A percentile compares a stretch with the other conserved stretches of the same genome.
Conservation (phyloP, 164 flowering plant genomes). For the Warburgia ugandensis region DNA sequence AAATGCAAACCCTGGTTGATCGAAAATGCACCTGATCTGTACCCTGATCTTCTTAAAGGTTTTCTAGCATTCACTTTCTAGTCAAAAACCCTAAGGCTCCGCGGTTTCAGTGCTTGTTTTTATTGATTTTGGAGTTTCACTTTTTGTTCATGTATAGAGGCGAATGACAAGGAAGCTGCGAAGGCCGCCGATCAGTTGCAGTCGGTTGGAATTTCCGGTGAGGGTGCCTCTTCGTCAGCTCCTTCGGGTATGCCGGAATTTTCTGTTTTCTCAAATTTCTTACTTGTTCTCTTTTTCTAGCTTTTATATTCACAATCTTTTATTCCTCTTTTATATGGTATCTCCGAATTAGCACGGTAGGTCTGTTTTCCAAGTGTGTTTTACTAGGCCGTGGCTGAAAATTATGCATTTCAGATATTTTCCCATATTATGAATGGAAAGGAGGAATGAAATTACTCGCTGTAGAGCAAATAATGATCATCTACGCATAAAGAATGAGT, state of each 20-base stretch:
- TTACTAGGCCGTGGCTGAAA: too few species aligned
- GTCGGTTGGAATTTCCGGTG: constrained; percentile 40
- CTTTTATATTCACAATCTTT: background rate
- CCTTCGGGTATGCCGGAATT: constrained; percentile 21
- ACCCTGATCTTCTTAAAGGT: constrained; percentile 89
- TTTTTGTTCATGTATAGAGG: constrained; percentile 31
- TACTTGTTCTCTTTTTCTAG: background rate
- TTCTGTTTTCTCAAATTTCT: background rate
- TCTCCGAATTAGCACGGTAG: too few species aligned
- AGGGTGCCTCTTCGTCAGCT: constrained; percentile 11
- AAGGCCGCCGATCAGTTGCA: constrained; percentile 58
- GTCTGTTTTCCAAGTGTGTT: too few species aligned
- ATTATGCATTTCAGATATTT: too few species aligned
- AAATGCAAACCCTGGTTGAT: constrained; percentile 98
- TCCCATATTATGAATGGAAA: too few species aligned
- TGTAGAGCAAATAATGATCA: too few species aligned
- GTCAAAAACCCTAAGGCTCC: background rate
- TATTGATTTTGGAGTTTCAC: background rate
- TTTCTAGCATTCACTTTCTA: background rate
- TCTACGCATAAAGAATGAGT: too few species aligned
- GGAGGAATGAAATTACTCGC: too few species aligned
- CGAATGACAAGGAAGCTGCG: constrained; percentile 49
- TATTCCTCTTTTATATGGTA: background rate
- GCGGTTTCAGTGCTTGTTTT: background rate
- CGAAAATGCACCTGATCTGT: constrained; percentile 68